These are phyloP conservation scores for Balansia obtecta DNA, from an alignment of 2,329 filamentous ascomycete species.

Conservation along the genomic window DNA sequence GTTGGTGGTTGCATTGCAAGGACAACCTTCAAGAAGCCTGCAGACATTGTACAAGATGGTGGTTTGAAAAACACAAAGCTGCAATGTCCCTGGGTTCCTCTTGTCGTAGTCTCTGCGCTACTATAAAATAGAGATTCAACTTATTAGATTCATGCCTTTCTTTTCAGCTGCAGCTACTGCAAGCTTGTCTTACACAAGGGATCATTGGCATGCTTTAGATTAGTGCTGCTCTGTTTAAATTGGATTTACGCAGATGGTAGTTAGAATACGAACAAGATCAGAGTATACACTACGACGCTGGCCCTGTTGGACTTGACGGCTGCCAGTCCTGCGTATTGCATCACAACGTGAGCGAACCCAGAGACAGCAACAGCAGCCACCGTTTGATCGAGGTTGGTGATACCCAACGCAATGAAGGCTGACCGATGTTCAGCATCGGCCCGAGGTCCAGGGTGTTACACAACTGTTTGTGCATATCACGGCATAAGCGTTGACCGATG, in stretches of 20 bases:
- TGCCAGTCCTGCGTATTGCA: conserved; percentile 70
- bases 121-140: too few species aligned
- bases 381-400: conserved; percentile 32
- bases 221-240: too few species aligned
- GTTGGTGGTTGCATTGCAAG: too few species aligned
- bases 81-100: too few species aligned
- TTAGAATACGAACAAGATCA: conserved; percentile 45
- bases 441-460: conserved; percentile 41
- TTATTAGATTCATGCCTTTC: too few species aligned
- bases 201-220: too few species aligned
- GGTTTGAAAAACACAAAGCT: too few species aligned
- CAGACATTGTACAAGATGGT: too few species aligned
- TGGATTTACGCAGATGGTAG: conserved; percentile 12
- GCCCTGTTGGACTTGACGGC: conserved; percentile 53
- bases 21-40: too few species aligned
- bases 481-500: conserved; percentile 77
- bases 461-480: conserved; percentile 58
- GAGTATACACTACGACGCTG: conserved; percentile 45
- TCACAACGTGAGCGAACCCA: conserved; percentile 74
- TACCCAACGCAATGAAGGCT: conserved; percentile 33
- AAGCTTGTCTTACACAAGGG: too few species aligned
- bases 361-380: conserved; percentile 54
- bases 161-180: too few species aligned
- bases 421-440: conserved; percentile 29
- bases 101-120: too few species aligned